Base-by-base conservation (phyloP, 306 rosid species). In the Casuarina equisetifolia region DNA sequence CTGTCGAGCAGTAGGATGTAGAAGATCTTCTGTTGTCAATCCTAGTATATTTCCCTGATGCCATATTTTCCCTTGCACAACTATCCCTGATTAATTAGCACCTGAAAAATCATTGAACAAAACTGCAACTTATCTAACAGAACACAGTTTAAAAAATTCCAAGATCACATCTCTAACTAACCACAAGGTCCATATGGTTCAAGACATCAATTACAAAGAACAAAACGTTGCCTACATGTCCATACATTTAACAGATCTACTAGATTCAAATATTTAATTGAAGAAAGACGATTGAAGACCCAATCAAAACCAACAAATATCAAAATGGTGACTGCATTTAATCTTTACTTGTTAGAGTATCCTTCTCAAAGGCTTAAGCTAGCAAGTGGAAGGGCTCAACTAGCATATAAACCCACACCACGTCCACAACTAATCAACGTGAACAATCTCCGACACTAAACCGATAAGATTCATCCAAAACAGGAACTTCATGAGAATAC, bases 1-100 rank as follows among this genome's bases (percentile, higher is more conserved):
- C 91, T 2, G 96, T 87, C 7, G 98, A 95, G 86, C 96, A 88
- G 86, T 91, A 89, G 76, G 93, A 84, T 17, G 97, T 72, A 1
- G 93, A 15, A 9, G 97, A 71, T 76, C 92, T 85, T 78, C 86
- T 84, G 59, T 82, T 86, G 74, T 95, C 98, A 40, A 92, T 76
- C 83, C 97, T 86, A 13, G 84, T 82, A 85, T 95, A 95, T 73
- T 82, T 92, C 17, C 88, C 93, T 52, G 57, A 46, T 44, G 98
- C 98, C 98, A 95, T 95, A 52, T 77, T 80, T 75, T 36, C 66
- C 66, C 36, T 51, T 73, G 43, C 45, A 74, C 55, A 76, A 13
- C 0, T 39, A 32, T 69, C 79, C 62, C 78, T 78, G 20, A 81
- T 79, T 44, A 82, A 44, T 84, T 46, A 80, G 13, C 10, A 81